Conservation (phyloP, 768 basidiomycete genomes). For the Leccinum ochraceum region DNA sequence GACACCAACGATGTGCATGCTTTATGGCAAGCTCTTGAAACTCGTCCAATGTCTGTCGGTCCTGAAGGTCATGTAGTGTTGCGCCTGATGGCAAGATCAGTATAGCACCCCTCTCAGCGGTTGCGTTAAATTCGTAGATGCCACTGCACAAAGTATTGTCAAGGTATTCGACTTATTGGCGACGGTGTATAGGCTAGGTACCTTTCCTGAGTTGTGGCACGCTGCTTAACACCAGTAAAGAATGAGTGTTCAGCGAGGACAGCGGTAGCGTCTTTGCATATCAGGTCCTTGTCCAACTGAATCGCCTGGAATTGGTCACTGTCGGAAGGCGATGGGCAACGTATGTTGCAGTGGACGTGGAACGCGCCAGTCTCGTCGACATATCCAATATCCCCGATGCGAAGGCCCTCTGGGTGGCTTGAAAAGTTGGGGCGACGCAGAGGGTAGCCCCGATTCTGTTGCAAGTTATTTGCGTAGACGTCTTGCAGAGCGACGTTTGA, state of each 20-base stretch:
- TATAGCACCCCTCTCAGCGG: not conserved
- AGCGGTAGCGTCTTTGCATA: not conserved
- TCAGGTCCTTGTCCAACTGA: not conserved
- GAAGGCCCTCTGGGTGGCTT: slow-evolving; percentile 28
- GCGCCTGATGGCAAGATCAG: slow-evolving; percentile 9
- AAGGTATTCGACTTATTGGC: not conserved
- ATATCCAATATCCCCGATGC: slow-evolving; percentile 38
- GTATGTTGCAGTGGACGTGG: slow-evolving; percentile 35
- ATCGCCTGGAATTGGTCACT: not conserved
- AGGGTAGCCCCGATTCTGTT: slow-evolving; percentile 28
- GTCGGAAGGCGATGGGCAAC: not conserved
- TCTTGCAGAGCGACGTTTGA: not conserved
- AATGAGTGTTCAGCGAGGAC: too few species aligned
- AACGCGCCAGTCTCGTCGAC: slow-evolving; percentile 29
- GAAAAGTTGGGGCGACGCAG: slow-evolving; percentile 31
- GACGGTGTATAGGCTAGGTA: too few species aligned
- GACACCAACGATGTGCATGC: slow-evolving; percentile 1
- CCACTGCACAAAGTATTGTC: not conserved
- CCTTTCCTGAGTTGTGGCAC: too few species aligned
- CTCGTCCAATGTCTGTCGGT: not conserved
- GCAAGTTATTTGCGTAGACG: slow-evolving; percentile 13
- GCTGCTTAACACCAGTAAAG: too few species aligned
- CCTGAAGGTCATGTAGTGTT: not conserved
- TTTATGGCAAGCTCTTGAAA: not conserved
- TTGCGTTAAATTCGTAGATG: slow-evolving; percentile 1